Evolutionary conservation across 345 rosid genomes (phyloP), one percentile per base, ranked within the genome.

Genomic region (Hypericum perforatum): DNA sequence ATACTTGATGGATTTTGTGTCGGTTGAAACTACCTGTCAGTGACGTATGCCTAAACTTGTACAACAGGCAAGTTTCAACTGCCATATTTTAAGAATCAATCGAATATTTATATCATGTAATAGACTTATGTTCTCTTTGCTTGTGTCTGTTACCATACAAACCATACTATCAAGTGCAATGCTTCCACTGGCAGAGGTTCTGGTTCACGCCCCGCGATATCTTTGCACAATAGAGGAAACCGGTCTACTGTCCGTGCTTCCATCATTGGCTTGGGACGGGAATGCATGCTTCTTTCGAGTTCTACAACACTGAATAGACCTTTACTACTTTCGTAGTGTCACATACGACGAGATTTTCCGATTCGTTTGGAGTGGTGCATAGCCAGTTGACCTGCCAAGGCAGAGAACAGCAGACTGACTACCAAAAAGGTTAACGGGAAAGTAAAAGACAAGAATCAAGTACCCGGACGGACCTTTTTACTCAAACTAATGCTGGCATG

Each of bases 301-400:
- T 46, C n/a, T 32, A 80, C 12, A 74, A 53, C 61, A 85, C 62
- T 6, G 83, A 69, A 50, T 78, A 91, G 66, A 78, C 92, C 73
- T 87, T 91, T 6, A 91, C 84, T 5, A 91, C 82, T 71, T 80
- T 87, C 7, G 92, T 76, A 43, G 98, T 91, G 74, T 91, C 98
- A 49, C 98, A 91, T 16, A 87, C 74, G 42, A 91, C 65, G 13
- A 91, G 86, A 69, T 91, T 91, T 56, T 91, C 95, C 9, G 96
- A 79, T 39, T 70, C 88, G 16, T 70, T 43, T 9, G 87, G 84
- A 49, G 82, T 71, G 11, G 96, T 87, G 68, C 98, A 91, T n/a
- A 91, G 79, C 92, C 95, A 87, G 72, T 91, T 87, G 53, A 91
- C 90, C 96, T 91, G 82, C 63, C 71, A 53, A 44, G 16, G 49